Evolutionary conservation across 2,329 filamentous ascomycete genomes (phyloP).

Genomic region (Zymoseptoria ardabiliae): DNA sequence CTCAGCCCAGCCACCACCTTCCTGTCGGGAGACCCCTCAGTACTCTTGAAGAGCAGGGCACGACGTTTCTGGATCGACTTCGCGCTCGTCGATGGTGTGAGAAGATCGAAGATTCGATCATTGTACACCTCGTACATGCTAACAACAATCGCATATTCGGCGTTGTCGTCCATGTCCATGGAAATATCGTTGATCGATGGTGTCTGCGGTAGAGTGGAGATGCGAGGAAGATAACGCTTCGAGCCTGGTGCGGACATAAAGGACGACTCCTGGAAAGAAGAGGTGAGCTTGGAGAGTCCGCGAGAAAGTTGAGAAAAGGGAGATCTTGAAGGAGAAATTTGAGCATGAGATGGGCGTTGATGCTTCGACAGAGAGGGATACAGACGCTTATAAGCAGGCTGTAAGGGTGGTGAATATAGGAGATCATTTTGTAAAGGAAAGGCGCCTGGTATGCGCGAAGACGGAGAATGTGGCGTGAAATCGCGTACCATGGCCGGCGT

Average conservation of each 20-base stretch:
- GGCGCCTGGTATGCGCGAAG: slow-evolving; percentile 19
- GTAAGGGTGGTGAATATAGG: slow-evolving; percentile 8
- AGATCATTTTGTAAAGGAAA: slow-evolving; percentile 20
- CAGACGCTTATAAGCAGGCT: slow-evolving; percentile 21
- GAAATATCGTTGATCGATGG: slow-evolving; percentile 68
- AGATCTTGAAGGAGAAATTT: slow-evolving; percentile 14
- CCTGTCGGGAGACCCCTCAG: slow-evolving; percentile 78
- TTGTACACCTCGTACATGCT: slow-evolving; percentile 99
- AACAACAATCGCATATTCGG: slow-evolving; percentile 80
- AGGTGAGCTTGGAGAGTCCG: slow-evolving; percentile 25
- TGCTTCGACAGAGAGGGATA: slow-evolving; percentile 25
- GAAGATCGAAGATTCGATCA: slow-evolving; percentile 89
- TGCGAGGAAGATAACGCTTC: slow-evolving; percentile 55
- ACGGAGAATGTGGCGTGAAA: slow-evolving; percentile 11
- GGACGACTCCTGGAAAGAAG: slow-evolving; percentile 26
- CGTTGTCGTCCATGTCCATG: slow-evolving; percentile 58
- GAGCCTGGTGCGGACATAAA: slow-evolving; percentile 35
- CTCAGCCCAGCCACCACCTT: slow-evolving; percentile 89
- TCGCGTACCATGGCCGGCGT: slow-evolving; percentile 41
- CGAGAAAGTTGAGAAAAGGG: slow-evolving; percentile 15
- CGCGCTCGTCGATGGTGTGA: slow-evolving; percentile 56
- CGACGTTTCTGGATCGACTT: slow-evolving; percentile 54
- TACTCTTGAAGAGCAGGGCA: slow-evolving; percentile 83
- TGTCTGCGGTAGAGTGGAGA: slow-evolving; percentile 62
- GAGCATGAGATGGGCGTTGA: slow-evolving; percentile 8